Evolutionary conservation across 331 rosid species (phyloP).

Genomic region (Malus hybrid): DNA sequence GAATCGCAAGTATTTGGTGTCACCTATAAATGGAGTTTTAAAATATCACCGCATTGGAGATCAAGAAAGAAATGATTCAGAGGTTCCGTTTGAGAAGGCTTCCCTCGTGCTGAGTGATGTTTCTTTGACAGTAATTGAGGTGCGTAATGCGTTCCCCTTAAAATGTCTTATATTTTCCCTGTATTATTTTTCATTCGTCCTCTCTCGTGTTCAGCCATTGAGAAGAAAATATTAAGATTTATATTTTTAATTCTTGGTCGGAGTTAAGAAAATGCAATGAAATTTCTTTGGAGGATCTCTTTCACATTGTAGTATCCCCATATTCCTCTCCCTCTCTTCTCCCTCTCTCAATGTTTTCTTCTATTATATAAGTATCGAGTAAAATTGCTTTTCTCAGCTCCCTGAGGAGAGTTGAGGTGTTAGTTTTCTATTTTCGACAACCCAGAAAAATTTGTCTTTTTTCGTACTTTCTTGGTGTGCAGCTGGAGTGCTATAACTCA

Average conservation of each 20-base stretch:
- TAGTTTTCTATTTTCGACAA: not conserved
- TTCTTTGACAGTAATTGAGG: conserved; percentile 91
- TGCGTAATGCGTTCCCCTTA: conserved; percentile 16
- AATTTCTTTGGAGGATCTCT: not conserved
- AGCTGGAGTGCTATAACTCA: conserved; percentile 8
- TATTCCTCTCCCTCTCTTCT: not conserved
- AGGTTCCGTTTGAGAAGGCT: conserved; percentile 85
- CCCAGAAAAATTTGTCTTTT: not conserved
- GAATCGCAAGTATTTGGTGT: conserved; percentile 69
- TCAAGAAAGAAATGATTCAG: conserved; percentile 74
- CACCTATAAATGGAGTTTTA: conserved; percentile 80
- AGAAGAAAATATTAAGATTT: not conserved
- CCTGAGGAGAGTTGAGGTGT: not conserved
- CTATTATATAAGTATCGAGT: not conserved
- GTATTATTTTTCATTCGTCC: not conserved
- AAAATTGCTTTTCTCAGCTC: not conserved
- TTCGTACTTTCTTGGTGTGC: not conserved
- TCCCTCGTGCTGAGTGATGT: conserved; percentile 73
- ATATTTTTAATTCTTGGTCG: not conserved
- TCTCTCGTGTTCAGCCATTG: not conserved
- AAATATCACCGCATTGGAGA: conserved; percentile 97
- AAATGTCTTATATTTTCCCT: not conserved
- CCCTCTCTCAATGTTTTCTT: not conserved
- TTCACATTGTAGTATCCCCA: not conserved
- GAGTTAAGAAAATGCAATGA: not conserved